Conservation (phyloP, 2,329 filamentous ascomycete genomes). For the Bipolaris victoriae region DNA sequence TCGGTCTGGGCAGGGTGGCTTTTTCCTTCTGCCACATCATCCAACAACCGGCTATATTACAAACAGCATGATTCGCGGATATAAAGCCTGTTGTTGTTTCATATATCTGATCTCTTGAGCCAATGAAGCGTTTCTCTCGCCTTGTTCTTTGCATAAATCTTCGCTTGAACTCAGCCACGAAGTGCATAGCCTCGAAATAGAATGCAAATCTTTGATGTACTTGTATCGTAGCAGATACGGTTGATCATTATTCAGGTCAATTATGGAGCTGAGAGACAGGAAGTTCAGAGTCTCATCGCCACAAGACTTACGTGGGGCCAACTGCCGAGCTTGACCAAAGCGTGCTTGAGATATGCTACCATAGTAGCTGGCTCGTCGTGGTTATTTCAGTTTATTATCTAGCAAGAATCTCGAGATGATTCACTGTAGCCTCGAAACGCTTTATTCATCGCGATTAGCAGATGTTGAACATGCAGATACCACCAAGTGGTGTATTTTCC, state of each 20-base stretch:
- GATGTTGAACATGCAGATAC: too few species aligned
- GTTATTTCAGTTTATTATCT: neutral
- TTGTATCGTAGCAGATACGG: too few species aligned
- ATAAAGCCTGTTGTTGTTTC: neutral
- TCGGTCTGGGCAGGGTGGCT: neutral
- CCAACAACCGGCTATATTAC: neutral
- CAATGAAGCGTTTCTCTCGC: neutral
- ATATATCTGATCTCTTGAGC: neutral
- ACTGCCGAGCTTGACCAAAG: neutral
- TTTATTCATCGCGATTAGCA: too few species aligned
- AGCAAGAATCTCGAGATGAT: too few species aligned
- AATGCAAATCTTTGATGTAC: too few species aligned
- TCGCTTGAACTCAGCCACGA: too few species aligned
- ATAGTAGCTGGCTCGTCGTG: neutral
- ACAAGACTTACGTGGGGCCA: neutral
- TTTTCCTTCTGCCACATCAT: conserved; percentile 2
- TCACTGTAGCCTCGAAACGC: too few species aligned
- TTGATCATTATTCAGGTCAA: neutral
- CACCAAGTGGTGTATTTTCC: too few species aligned
- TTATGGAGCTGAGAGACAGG: too few species aligned
- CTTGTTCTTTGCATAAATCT: neutral
- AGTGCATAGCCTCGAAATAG: too few species aligned
- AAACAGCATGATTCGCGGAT: neutral
- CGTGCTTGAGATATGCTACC: neutral
- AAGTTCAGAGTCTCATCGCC: neutral